Percentiles rank a stretch among this genome's conserved stretches.
Evolutionary conservation across 2,329 filamentous ascomycete species (phyloP).

Genomic region (Chaetomium strumarium): DNA sequence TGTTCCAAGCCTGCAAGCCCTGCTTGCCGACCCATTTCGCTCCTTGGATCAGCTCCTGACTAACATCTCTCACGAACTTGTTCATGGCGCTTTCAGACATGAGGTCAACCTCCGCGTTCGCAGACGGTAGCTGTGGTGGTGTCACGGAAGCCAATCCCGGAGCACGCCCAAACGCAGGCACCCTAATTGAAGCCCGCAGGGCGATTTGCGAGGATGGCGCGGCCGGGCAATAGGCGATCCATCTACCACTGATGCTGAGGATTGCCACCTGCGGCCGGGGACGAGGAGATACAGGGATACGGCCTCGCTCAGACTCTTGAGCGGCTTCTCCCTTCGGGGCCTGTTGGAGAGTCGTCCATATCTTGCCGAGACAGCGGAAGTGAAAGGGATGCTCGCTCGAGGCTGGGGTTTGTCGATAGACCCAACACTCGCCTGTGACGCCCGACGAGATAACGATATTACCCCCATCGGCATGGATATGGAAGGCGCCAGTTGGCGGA

Average conservation of each 20-base stretch:
- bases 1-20: constrained; percentile 70
- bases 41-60: constrained; percentile 69
- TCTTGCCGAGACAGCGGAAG: constrained; percentile 72
- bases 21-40: constrained; percentile 74
- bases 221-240: constrained; percentile 72
- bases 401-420: constrained; percentile 53
- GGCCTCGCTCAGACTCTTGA: constrained; percentile 41
- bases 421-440: constrained; percentile 77
- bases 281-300: constrained; percentile 34
- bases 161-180: constrained; percentile 49
- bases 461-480: constrained; percentile 65
- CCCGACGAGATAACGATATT: constrained; percentile 73
- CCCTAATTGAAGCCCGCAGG: constrained; percentile 58
- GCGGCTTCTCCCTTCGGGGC: constrained; percentile 42
- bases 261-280: constrained; percentile 55
- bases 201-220: constrained; percentile 65
- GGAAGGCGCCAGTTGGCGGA: constrained; percentile 64
- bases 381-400: constrained; percentile 37
- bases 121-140: constrained; percentile 61
- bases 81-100: constrained; percentile 67
- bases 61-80: constrained; percentile 71
- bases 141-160: constrained; percentile 55
- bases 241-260: constrained; percentile 63
- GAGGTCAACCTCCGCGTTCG: constrained; percentile 65
- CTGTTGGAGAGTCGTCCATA: constrained; percentile 83